A percentile compares a stretch with the other conserved stretches of the same genome.
These are phyloP conservation scores for Auriscalpium microsporum DNA, from an alignment of 768 basidiomycete species.

Conservation along the genomic window DNA sequence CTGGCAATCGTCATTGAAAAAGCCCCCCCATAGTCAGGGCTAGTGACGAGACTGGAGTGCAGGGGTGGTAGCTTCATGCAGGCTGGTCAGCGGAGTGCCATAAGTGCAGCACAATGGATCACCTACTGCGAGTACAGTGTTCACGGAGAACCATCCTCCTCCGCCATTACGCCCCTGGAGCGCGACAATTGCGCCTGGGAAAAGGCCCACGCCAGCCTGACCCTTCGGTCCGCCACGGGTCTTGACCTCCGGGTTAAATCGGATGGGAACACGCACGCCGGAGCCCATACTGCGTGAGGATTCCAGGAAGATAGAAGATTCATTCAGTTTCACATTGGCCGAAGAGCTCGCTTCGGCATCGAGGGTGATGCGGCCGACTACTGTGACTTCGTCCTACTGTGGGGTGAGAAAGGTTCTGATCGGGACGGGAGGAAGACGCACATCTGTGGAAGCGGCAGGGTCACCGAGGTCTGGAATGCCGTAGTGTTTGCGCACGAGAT, in stretches of 20 bases:
- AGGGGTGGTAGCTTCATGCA: conserved; percentile 20
- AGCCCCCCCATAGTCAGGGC: conserved; percentile 33
- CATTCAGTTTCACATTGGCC: conserved; percentile 55
- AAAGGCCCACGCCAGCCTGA: conserved; percentile 61
- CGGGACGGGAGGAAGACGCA: conserved; percentile 13
- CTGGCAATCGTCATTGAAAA: conserved; percentile 67
- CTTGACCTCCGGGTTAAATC: conserved; percentile 57
- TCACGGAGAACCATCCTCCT: conserved; percentile 77
- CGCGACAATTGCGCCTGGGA: conserved; percentile 83
- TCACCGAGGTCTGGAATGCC: conserved; percentile 69
- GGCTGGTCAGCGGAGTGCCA: conserved; percentile 27
- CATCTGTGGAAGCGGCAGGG: conserved; percentile 52
- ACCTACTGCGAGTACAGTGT: conserved; percentile 74
- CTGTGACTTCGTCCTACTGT: conserved; percentile 26
- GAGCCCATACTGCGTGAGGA: conserved; percentile 72
- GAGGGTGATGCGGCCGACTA: conserved; percentile 25
- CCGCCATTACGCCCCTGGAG: conserved; percentile 87
- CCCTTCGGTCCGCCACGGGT: conserved; percentile 59
- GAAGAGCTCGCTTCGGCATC: conserved; percentile 54
- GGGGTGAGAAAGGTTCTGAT: not conserved
- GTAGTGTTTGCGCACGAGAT: conserved; percentile 64
- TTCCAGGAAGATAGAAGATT: conserved; percentile 71
- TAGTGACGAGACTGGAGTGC: conserved; percentile 16
- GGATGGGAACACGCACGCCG: conserved; percentile 59
- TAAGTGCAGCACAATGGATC: not conserved